Conservation (phyloP, 768 basidiomycete species). For the Leccinellum albellum region DNA sequence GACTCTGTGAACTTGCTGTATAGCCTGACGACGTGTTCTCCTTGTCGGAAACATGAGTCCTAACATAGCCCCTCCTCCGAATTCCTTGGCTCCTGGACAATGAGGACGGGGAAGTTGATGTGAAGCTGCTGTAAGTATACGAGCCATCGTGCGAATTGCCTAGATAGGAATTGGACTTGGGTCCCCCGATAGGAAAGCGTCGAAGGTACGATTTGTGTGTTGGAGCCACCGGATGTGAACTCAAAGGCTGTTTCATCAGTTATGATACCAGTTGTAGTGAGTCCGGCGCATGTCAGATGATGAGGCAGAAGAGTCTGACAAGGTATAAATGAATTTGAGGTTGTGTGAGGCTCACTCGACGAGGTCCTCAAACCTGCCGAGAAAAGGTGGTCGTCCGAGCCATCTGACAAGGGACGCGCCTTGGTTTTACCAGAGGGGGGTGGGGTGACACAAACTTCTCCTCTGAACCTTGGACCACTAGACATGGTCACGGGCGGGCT, state of each 20-base stretch:
- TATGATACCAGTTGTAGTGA: constrained; percentile 31
- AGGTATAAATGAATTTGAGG: constrained; percentile 33
- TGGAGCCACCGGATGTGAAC: constrained; percentile 35
- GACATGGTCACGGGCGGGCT: constrained; percentile 64
- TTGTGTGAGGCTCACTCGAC: constrained; percentile 27
- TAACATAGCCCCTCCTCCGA: constrained; percentile 46
- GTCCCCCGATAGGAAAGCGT: constrained; percentile 50
- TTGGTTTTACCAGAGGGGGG: constrained; percentile 39
- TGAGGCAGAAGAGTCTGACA: constrained; percentile 30
- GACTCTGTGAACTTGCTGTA: constrained; percentile 29
- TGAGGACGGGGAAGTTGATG: constrained; percentile 46
- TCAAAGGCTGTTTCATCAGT: constrained; percentile 40
- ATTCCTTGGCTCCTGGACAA: constrained; percentile 61
- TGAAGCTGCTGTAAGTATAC: constrained; percentile 30
- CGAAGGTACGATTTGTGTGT: constrained; percentile 46
- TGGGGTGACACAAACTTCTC: constrained; percentile 43
- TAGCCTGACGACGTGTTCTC: constrained; percentile 45
- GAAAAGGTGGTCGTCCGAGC: constrained; percentile 48
- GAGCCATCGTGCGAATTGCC: constrained; percentile 50
- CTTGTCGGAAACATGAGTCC: constrained; percentile 46
- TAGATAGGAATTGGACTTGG: constrained; percentile 53
- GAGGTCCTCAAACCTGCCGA: constrained; percentile 37
- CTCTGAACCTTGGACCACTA: constrained; percentile 51
- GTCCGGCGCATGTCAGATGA: constrained; percentile 28
- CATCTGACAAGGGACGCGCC: constrained; percentile 27